Base-by-base conservation (phyloP, 1,284 basidiomycete species). In the Ceratobasidium papillatum region DNA sequence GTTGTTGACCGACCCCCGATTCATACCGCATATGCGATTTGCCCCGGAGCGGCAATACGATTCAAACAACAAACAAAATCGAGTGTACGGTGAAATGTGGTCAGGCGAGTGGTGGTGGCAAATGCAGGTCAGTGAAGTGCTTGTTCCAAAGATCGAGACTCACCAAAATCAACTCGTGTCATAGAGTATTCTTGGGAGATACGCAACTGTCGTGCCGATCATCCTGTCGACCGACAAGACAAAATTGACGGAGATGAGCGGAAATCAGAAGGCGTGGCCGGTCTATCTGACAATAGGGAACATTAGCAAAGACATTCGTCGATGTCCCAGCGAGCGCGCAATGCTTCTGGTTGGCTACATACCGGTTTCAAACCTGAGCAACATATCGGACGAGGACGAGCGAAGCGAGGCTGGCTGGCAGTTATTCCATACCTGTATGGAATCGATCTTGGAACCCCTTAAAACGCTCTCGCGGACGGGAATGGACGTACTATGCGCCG, bases 241-340 rank as follows among this genome's bases (percentile, higher is more conserved):
- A 17, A 22, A 77, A 8, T 56, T 77, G 12, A 73, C 69, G 0
- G 38, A 47, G 0, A 52, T 76, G 22, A 64, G 74, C n/a, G 74
- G 77, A 7, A 52, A 74, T 17, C 74, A 74, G 17, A 27, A 32
- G 36, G 75, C 75, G 0, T 76, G 69, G 51, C 75, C 76, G 0
- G 74, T 77, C 0, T 77, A 77, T 38, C 0, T 77, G 2, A 66
- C 74, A 14, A 65, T 78, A 7, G 76, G 75, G 8, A 78, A 78
- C 45, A 77, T 77, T 19, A 45, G 68, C 34, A 77, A 71, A 14
- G 25, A 63, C 0, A 43, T 75, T 45, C 64, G 62, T 3, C 68
- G 43, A 2, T 25, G 73, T 14, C 52, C 62, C 0, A 54, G 51
- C 7, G 51, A 69, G 14, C 27, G 45, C 47, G 76, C 74, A 11